These are phyloP conservation scores for Paraglomus occultum DNA, from an alignment of 192 early-diverging fungal species.

Conservation along the genomic window DNA sequence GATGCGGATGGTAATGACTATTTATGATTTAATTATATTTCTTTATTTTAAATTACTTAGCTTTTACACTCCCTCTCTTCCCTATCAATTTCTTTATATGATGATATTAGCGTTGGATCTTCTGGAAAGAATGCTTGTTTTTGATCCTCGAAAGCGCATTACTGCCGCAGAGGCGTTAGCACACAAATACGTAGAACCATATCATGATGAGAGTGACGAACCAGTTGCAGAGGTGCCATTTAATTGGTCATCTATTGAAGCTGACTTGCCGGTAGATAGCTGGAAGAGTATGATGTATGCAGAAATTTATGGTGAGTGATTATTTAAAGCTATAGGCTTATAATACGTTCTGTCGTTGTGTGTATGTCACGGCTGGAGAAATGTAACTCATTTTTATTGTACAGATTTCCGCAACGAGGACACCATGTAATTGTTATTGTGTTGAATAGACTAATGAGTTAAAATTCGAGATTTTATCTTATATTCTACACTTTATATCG, in stretches of 20 bases:
- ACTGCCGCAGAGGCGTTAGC: constrained; percentile 82
- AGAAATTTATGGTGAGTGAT: constrained; percentile 59
- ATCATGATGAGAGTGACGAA: constrained; percentile 90
- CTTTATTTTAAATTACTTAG: background rate
- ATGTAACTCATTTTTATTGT: too few relatives aligned
- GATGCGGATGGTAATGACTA: constrained; percentile 59
- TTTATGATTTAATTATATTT: background rate
- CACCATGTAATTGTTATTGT: too few relatives aligned
- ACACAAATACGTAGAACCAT: constrained; percentile 87
- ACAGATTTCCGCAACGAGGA: too few relatives aligned
- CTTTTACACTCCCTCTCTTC: background rate
- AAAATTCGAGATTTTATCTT: too few relatives aligned
- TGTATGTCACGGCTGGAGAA: too few relatives aligned
- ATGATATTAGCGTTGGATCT: constrained; percentile 70
- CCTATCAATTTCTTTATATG: background rate
- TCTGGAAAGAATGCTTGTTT: constrained; percentile 88
- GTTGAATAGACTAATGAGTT: too few relatives aligned
- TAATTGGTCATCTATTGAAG: constrained; percentile 96
- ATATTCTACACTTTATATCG: too few relatives aligned
- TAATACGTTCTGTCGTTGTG: too few relatives aligned
- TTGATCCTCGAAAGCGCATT: constrained; percentile 89
- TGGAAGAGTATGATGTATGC: constrained; percentile 93
- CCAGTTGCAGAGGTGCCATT: constrained; percentile 76
- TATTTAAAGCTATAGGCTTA: too few relatives aligned
- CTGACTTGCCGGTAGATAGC: constrained; percentile 79